phyloP scores from a whole-genome alignment of 2,329 filamentous ascomycete genomes.

The Sporothrix globosa region DNA sequence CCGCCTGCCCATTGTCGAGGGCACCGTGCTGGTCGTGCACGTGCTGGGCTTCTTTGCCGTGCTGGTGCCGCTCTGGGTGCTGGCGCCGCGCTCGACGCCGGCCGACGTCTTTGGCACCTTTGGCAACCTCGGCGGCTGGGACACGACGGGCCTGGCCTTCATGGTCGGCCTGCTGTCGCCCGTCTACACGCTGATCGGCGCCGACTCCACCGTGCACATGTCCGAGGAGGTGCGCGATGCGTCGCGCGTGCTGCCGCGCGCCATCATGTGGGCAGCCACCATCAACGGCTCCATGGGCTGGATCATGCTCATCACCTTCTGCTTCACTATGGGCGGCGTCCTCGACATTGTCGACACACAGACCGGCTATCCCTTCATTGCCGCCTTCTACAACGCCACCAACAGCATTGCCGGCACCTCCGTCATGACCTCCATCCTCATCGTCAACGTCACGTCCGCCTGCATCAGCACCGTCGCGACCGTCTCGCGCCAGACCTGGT shows the following conservation, averaged over 20 bases:
- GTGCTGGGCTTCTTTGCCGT: conserved; percentile 49
- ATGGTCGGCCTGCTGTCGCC: conserved; percentile 52
- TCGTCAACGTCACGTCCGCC: conserved; percentile 53
- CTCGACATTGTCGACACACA: conserved; percentile 41
- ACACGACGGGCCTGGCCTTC: conserved; percentile 50
- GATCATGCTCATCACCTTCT: conserved; percentile 46
- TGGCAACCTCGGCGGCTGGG: conserved; percentile 54
- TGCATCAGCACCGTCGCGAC: conserved; percentile 60
- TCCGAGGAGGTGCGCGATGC: conserved; percentile 48
- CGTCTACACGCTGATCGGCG: conserved; percentile 45
- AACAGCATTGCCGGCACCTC: conserved; percentile 52
- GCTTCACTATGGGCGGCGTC: conserved; percentile 44
- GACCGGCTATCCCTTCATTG: conserved; percentile 61
- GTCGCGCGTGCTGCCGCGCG: conserved; percentile 43
- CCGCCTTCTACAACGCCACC: conserved; percentile 58
- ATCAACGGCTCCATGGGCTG: conserved; percentile 47
- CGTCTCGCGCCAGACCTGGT: conserved; percentile 61
- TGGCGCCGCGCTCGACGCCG: conserved; percentile 38
- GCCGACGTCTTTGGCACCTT: conserved; percentile 50
- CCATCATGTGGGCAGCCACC: conserved; percentile 44
- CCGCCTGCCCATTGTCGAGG: conserved; percentile 55
- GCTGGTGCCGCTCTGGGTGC: conserved; percentile 40
- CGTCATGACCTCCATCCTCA: conserved; percentile 54
- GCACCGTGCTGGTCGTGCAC: conserved; percentile 55
- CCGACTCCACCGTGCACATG: conserved; percentile 45